Base-by-base conservation (phyloP, 2,329 filamentous ascomycete species). In the Phialocephala sp. region DNA sequence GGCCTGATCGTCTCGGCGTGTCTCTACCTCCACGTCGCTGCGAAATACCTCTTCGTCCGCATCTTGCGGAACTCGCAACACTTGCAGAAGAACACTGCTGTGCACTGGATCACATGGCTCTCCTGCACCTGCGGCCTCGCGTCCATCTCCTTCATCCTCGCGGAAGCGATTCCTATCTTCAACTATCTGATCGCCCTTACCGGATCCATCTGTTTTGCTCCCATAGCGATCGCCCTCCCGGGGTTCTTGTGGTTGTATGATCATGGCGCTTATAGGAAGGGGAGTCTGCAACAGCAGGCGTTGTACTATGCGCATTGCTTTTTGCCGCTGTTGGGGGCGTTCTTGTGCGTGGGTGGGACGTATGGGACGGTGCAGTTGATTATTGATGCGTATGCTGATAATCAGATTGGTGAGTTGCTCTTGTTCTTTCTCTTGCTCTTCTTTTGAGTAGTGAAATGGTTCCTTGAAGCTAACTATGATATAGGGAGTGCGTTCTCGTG, bases 11-110 rank as follows among this genome's bases (percentile, higher is more conserved):
- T 88, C 47, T 81, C 80, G 60, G 80, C 71, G 3, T 68, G 61
- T 24, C 57, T 74, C 12, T 72, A 82, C 68, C 72, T 82, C 15
- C 83, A 85, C 72, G 78, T 85, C 11, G 81, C 81, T 0, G 80
- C 83, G 1, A 87, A 87, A 70, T 85, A 85, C 69, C 74, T 85
- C 59, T 87, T 87, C 70, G 84, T 87, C 18, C 81, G 84, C 4
- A 79, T 85, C 22, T 76, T 87, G 18, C 79, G 84, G 20, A 78
- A 83, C 66, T 82, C 83, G 1, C 72, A 66, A 2, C 84, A 87
- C 71, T 76, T 87, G 6, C 82, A 85, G 69, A 74, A 77, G n/a
- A 85, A 85, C 73, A 83, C 81, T 0, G 11, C 79, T 15, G 71
- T 82, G 0, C 84, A 87, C 68, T 85, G 84, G 84, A 74, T 69